Evolutionary conservation across 495 filamentous ascomycete species (phyloP), one percentile per base, ranked within the genome.

Genomic region (Aspergillus carlsbadensis): DNA sequence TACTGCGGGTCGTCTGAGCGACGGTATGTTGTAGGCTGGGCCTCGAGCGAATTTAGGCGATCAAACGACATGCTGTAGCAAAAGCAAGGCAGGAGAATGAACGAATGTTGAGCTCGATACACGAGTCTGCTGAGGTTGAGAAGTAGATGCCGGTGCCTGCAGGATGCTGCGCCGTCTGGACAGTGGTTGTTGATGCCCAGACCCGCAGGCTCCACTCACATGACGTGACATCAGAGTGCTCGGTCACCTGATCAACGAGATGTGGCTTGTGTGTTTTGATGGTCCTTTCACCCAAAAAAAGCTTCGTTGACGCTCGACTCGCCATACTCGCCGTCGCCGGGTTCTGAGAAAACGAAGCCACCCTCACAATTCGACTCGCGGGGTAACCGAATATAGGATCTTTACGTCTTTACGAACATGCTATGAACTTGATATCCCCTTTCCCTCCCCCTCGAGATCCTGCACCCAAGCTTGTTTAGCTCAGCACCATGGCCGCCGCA

Each of bases 61-160:
- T 96, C 87, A 74, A 95, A 98, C 37, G 93, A 96, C 93, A 98
- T 98, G 60, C 54, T 72, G 65, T 34, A 18, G 41, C 36, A 24
- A 36, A 56, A 47, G 56, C 54, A 50, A 48, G 44, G 36, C 13
- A 41, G 52, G 33, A 45, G n/a, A 33, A 56, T 45, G 43, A 29
- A 47, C 36, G 36, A 45, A 59, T 44, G 52, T 24, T 20, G 51
- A 54, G 45, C 39, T 18, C 54, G 50, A 21, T 15, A 37, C 24
- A 41, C 13, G 31, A 35, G 41, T 21, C 22, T 34, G 8, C 35
- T 22, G 40, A 24, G 43, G 40, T 5, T 33, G 33, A 18, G 11
- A 47, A 15, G 24, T 51, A 39, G 21, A 37, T 15, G 42, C 36
- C 36, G 49, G 37, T 61, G 48, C 51, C 53, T 65, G 63, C 64